phyloP scores from a whole-genome alignment of 208 protist genomes.

The Leishmania aethiopica region DNA sequence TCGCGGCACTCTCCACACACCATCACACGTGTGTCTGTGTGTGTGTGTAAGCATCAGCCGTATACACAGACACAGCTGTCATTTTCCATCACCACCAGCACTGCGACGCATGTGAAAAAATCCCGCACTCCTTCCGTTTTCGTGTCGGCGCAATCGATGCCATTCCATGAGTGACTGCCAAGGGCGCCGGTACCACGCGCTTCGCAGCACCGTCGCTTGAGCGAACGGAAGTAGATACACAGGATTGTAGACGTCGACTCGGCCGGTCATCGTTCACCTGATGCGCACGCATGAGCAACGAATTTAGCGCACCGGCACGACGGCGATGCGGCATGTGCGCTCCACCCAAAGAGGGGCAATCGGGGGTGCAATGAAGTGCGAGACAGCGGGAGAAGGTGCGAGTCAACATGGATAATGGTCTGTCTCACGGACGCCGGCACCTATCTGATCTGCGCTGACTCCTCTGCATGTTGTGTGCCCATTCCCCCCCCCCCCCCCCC shows the following conservation, averaged over 20 bases:
- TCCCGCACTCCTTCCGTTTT: neutral
- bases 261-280: neutral
- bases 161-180: neutral
- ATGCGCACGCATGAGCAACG: no score
- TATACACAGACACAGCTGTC: neutral
- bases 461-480: neutral
- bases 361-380: neutral
- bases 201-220: neutral
- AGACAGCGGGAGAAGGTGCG: neutral
- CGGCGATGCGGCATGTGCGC: neutral
- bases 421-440: neutral
- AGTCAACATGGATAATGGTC: neutral
- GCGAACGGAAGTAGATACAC: neutral
- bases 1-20: no score
- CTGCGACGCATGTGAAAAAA: neutral
- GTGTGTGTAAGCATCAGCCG: neutral
- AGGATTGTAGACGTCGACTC: neutral
- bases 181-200: neutral
- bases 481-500: neutral
- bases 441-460: neutral
- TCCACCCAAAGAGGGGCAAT: neutral
- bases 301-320: neutral
- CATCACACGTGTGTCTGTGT: neutral
- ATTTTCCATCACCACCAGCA: neutral
- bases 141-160: neutral